Evolutionary conservation across 805 yeast genomes (phyloP).

Genomic region (Cyberlindnera euphorbiae): DNA sequence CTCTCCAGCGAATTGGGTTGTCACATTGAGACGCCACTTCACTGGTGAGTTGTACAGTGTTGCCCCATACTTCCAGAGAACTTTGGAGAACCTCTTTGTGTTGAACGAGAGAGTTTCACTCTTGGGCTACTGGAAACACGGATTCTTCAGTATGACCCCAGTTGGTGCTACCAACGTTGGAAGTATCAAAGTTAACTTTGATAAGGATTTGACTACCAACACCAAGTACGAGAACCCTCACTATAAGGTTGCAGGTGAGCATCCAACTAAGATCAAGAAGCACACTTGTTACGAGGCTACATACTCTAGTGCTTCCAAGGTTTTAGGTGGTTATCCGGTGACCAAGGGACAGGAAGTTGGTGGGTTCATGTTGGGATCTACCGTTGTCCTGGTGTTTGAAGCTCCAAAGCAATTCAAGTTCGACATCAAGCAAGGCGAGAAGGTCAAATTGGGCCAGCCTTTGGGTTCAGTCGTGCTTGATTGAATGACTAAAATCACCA

Average conservation of each 20-base stretch:
- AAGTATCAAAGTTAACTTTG: conserved; percentile 86
- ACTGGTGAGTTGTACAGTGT: conserved; percentile 94
- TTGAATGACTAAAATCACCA: no score
- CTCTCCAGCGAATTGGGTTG: conserved; percentile 95
- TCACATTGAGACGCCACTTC: conserved; percentile 88
- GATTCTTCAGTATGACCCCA: conserved; percentile 97
- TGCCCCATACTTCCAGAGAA: conserved; percentile 91
- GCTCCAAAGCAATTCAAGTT: conserved; percentile 83
- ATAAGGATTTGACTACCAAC: conserved; percentile 84
- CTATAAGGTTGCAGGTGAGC: conserved; percentile 15
- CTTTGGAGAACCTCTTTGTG: conserved; percentile 81
- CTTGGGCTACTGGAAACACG: conserved; percentile 94
- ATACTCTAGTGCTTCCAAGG: conserved; percentile 69
- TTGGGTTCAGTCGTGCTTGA: conserved; percentile 46
- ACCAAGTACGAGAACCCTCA: conserved; percentile 50
- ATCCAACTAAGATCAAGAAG: conserved; percentile 45
- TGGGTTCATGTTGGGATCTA: conserved; percentile 92
- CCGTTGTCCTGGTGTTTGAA: conserved; percentile 95
- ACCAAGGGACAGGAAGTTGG: conserved; percentile 94
- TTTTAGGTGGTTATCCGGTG: conserved; percentile 83
- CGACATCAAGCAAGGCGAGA: conserved; percentile 63
- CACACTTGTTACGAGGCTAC: conserved; percentile 93
- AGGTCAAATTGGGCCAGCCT: conserved; percentile 78
- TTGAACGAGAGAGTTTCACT: conserved; percentile 93
- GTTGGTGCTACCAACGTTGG: conserved; percentile 99